Percentiles rank a stretch among this genome's conserved stretches.
Conservation (phyloP, 1,284 basidiomycete genomes). For the Ceratobasidium sp. region DNA sequence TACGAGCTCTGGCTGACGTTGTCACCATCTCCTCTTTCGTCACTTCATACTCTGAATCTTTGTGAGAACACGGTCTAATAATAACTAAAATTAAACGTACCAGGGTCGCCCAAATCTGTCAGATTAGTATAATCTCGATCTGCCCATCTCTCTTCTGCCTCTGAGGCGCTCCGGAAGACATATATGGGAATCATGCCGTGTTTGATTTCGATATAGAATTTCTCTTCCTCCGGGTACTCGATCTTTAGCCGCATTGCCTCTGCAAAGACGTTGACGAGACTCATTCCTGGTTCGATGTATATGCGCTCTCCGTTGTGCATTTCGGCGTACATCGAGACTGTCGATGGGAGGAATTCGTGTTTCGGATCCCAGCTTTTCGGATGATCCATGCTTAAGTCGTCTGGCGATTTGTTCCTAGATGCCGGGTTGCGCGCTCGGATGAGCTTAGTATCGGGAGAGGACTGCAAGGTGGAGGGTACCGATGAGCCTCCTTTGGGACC, state of each 20-base stretch:
- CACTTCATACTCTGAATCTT: neutral
- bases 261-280: neutral
- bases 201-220: conserved; percentile 4
- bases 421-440: too few species aligned
- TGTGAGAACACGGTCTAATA: neutral
- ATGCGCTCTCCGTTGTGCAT: neutral
- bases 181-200: neutral
- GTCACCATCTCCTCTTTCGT: neutral
- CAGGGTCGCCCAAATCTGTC: conserved; percentile 6
- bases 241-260: neutral
- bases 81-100: neutral
- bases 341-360: conserved; percentile 8
- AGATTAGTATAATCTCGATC: neutral
- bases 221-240: neutral
- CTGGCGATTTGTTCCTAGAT: neutral
- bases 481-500: neutral
- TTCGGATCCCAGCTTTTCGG: conserved; percentile 19
- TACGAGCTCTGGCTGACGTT: neutral
- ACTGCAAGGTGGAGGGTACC: neutral
- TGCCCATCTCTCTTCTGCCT: neutral
- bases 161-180: conserved; percentile 5
- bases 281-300: neutral
- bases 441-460: neutral
- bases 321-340: neutral
- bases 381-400: neutral